These are phyloP conservation scores for Exophiala viscosa DNA, from an alignment of 2,329 filamentous ascomycete genomes.

Conservation along the genomic window DNA sequence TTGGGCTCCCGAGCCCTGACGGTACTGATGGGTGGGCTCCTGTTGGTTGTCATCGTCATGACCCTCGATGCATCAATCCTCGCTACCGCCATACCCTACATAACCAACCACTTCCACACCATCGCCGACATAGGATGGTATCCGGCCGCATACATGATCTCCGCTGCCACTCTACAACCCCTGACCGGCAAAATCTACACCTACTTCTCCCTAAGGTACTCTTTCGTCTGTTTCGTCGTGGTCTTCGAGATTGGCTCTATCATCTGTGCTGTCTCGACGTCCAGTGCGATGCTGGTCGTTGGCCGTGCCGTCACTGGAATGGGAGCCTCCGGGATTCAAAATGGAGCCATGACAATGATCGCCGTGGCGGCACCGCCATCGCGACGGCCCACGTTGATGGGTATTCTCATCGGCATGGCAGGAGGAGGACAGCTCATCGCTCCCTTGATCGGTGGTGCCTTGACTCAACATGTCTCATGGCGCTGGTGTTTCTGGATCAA, in stretches of 20 bases:
- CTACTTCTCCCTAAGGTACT: slow-evolving; percentile 37
- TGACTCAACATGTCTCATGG: slow-evolving; percentile 37
- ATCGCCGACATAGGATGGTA: slow-evolving; percentile 41
- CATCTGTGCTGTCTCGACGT: slow-evolving; percentile 33
- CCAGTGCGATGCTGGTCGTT: slow-evolving; percentile 32
- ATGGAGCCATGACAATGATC: slow-evolving; percentile 44
- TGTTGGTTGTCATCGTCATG: slow-evolving; percentile 7
- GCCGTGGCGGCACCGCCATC: slow-evolving; percentile 32
- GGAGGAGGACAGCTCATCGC: slow-evolving; percentile 39
- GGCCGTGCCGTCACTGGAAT: slow-evolving; percentile 35
- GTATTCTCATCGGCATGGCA: slow-evolving; percentile 31
- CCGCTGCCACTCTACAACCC: slow-evolving; percentile 42
- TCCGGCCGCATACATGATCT: slow-evolving; percentile 41
- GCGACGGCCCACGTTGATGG: slow-evolving; percentile 35
- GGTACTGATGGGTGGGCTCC: background rate
- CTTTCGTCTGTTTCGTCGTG: slow-evolving; percentile 32
- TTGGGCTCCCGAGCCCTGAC: background rate
- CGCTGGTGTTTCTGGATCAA: slow-evolving; percentile 43
- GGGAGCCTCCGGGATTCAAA: slow-evolving; percentile 33
- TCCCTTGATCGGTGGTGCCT: slow-evolving; percentile 43
- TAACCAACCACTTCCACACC: slow-evolving; percentile 37
- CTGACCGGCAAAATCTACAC: slow-evolving; percentile 47
- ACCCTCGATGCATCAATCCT: slow-evolving; percentile 16
- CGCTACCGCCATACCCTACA: slow-evolving; percentile 27
- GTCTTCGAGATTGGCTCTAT: slow-evolving; percentile 35